Base-by-base conservation (phyloP, 2,329 filamentous ascomycete species). In the Ophiostoma ips region DNA sequence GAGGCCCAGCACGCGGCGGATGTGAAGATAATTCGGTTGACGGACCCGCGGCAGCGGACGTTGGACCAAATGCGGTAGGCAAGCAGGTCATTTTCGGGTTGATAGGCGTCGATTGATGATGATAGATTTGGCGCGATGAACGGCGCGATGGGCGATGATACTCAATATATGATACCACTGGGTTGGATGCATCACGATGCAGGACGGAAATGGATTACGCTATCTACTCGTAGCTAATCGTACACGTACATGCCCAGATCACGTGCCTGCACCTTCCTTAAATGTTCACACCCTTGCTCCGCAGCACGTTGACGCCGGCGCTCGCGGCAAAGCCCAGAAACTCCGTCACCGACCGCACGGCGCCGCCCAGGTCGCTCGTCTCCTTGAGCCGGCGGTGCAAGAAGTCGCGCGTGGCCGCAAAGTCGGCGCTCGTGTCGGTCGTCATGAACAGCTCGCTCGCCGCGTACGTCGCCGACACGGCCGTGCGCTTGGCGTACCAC, bases 381-480 rank as follows among this genome's bases (percentile, higher is more conserved):
- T 94, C 89, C 52, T 79, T 72, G 50, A 94, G 67, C 54, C 90
- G 75, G 40, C 87, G 75, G 50, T 82, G 76, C 49, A 96, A 68
- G 63, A 96, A 98, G 10, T 77, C 73, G 56, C 81, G 81, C 3
- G 92, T 96, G 55, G 89, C 85, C 10, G 61, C 63, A 59, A 85
- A 92, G n/a, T 77, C 78, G 0, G 74, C 44, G 4, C 83, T 88
- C 53, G 71, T 73, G 65, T 96, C 92, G 52, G 84, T 88, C 19
- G 88, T 95, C 88, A 96, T 95, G 67, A 89, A 94, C 5, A 95
- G 71, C 67, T 98, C 92, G 50, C 83, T 76, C 33, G 81, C 79
- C 48, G 87, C 87, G 58, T 79, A 80, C 38, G 76, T 70, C 57
- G 73, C 66, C 33, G 75, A 75, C 10, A 79, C 64, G 18, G 71